Conservation (phyloP, 2,329 filamentous ascomycete genomes). For the Geosmithia flava region DNA sequence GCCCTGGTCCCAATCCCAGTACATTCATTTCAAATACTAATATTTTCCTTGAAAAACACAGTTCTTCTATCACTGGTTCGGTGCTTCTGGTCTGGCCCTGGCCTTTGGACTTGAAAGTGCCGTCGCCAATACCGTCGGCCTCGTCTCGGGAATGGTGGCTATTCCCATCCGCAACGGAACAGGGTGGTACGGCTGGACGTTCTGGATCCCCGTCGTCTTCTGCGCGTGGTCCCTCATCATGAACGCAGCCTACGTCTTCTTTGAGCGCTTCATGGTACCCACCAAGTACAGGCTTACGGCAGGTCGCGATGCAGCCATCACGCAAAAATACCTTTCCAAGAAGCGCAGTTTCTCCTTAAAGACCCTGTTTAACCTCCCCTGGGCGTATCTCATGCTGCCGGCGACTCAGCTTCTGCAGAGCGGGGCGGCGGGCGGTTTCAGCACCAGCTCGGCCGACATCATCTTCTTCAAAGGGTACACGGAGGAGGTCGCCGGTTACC, state of each 20-base stretch:
- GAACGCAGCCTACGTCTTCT: slow-evolving; percentile 10
- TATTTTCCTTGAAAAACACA: neutral
- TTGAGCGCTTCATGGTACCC: slow-evolving; percentile 7
- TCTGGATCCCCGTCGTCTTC: slow-evolving; percentile 11
- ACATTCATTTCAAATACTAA: too few relatives aligned
- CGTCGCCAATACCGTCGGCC: slow-evolving; percentile 8
- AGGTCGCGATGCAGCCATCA: too few relatives aligned
- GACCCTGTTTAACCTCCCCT: slow-evolving; percentile 1
- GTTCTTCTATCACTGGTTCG: slow-evolving; percentile 14
- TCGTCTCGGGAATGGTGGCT: slow-evolving; percentile 11
- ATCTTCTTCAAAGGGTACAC: slow-evolving; percentile 11
- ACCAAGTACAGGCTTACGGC: too few relatives aligned
- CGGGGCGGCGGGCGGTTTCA: slow-evolving; percentile 8
- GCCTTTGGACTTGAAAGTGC: slow-evolving; percentile 11
- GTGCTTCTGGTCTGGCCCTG: slow-evolving; percentile 9
- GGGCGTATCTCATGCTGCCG: slow-evolving; percentile 11
- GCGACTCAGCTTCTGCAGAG: slow-evolving; percentile 10
- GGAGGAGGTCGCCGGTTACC: slow-evolving; percentile 9
- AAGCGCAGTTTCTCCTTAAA: too few relatives aligned
- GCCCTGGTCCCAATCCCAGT: too few relatives aligned
- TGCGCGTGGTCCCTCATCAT: slow-evolving; percentile 7
- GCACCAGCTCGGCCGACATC: slow-evolving; percentile 9
- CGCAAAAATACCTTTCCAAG: too few relatives aligned
- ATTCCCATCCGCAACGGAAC: slow-evolving; percentile 9
- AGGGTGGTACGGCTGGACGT: slow-evolving; percentile 12